Percentiles rank a stretch among this genome's conserved stretches.
Evolutionary conservation across 2,329 filamentous ascomycete genomes (phyloP).

Genomic region (Rasamsonia emersonii): DNA sequence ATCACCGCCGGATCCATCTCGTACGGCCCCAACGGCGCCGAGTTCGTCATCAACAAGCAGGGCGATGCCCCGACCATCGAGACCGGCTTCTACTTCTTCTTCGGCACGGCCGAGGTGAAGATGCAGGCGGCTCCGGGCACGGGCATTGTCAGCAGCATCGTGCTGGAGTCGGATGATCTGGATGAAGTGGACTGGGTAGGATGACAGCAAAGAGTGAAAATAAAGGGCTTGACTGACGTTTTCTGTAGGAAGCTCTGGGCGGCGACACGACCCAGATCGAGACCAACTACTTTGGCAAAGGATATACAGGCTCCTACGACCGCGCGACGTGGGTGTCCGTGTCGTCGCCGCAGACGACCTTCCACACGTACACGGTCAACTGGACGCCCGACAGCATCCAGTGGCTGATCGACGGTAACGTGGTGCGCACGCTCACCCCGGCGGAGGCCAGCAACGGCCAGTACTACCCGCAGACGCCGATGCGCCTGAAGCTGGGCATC

Average conservation of each 20-base stretch:
- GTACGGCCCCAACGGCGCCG: conserved; percentile 64
- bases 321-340: conserved; percentile 69
- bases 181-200: conserved; percentile 98
- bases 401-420: conserved; percentile 56
- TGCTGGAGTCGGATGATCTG: conserved; percentile 84
- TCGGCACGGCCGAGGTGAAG: conserved; percentile 76
- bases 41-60: conserved; percentile 66
- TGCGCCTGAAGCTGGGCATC: conserved; percentile 61
- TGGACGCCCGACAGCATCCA: conserved; percentile 57
- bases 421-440: conserved; percentile 54
- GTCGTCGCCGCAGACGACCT: conserved; percentile 44
- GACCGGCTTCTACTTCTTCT: conserved; percentile 97
- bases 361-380: conserved; percentile 46
- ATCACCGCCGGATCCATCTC: conserved; percentile 56
- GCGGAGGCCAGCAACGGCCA: conserved; percentile 49
- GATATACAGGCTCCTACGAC: conserved; percentile 68
- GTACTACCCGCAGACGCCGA: conserved; percentile 64
- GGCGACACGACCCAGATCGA: conserved; percentile 43
- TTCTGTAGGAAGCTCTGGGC: conserved; percentile 28
- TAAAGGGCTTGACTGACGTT: conserved; percentile 10
- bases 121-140: conserved; percentile 79
- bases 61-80: conserved; percentile 80
- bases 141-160: conserved; percentile 86
- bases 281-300: conserved; percentile 96
- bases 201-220: background rate